These are phyloP conservation scores for Leersia perrieri DNA, from an alignment of 176 grass and related monocot genomes.

Conservation along the genomic window DNA sequence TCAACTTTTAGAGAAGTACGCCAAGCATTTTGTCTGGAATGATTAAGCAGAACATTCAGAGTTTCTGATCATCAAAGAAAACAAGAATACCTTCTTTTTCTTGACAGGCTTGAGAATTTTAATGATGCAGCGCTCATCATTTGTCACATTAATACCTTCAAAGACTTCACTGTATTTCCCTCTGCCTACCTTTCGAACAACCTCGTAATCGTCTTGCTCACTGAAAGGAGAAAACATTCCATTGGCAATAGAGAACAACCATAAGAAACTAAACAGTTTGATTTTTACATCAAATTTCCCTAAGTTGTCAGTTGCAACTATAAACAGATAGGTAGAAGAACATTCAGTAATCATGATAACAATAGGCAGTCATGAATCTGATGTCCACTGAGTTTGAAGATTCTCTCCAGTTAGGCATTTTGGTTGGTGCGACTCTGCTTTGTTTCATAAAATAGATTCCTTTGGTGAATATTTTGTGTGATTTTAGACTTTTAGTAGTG, in stretches of 20 bases:
- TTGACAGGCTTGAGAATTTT: slow-evolving; percentile 88
- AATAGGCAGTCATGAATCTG: background rate
- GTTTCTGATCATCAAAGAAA: slow-evolving; percentile 20
- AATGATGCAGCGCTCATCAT: slow-evolving; percentile 58
- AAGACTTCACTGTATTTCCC: slow-evolving; percentile 83
- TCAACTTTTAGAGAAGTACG: background rate
- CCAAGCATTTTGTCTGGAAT: background rate
- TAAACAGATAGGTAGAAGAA: background rate
- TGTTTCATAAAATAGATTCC: background rate
- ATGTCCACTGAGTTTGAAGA: background rate
- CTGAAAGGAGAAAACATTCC: slow-evolving; percentile 28
- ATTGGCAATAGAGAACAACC: background rate
- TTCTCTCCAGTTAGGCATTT: background rate
- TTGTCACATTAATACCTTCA: slow-evolving; percentile 72
- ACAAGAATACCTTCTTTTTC: slow-evolving; percentile 72
- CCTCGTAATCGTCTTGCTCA: slow-evolving; percentile 79
- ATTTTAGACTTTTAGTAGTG: background rate
- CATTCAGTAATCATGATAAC: background rate
- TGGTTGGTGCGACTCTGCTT: slow-evolving; percentile 2
- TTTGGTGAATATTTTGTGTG: background rate
- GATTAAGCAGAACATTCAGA: slow-evolving; percentile 1
- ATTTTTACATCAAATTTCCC: background rate
- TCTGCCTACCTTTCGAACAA: slow-evolving; percentile 68
- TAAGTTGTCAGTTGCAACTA: background rate
- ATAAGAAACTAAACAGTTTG: slow-evolving; percentile 6